Base-by-base conservation (phyloP, 768 basidiomycete species). In the Termitomyces sp. region DNA sequence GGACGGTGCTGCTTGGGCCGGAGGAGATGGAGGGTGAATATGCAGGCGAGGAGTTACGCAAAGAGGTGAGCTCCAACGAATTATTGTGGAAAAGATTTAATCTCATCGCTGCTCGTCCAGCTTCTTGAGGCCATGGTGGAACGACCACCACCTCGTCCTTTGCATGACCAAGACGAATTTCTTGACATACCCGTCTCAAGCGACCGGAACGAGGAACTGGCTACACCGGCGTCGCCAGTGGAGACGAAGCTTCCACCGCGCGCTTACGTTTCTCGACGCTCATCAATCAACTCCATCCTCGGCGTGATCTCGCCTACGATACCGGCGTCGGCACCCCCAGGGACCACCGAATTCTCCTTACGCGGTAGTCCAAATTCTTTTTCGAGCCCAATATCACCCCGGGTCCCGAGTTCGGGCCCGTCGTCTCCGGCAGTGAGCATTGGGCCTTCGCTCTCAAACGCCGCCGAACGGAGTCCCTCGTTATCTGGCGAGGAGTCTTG, bases 11-110 rank as follows among this genome's bases (percentile, higher is more conserved):
- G 19, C 75, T 92, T 9, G 86, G 86, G 1, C 84, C 84, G 8
- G 91, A 89, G 63, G 92, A 95, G 69, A 89, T 94, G 83, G 93
- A 94, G 63, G 86, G 84, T 0, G 93, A 93, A 63, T 91, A 87
- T 64, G 89, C 84, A 16, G 91, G 94, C 0, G 95, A 98, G 66
- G 91, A 94, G 41, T 73, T 98, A 55, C 83, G 89, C 60, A 85
- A 83, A 63, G 88, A 91, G 79, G 87, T 86, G 57, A 39, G 79
- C 66, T 32, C 51, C 53, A 57, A 44, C 10, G 50, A 21, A 57
- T 46, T 11, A 44, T 48, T 6, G 39, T 50, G 51, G 16, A n/a
- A 11, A 52, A 7, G 28, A 32, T 57, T 19, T 39, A n/a, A 41
- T 28, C 42, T 52, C 10, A 39, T 49, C 35, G 14, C 5, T 45